A percentile compares a stretch with the other conserved stretches of the same genome.
Evolutionary conservation across 345 rosid genomes (phyloP).

Genomic region (Gossypium raimondii): DNA sequence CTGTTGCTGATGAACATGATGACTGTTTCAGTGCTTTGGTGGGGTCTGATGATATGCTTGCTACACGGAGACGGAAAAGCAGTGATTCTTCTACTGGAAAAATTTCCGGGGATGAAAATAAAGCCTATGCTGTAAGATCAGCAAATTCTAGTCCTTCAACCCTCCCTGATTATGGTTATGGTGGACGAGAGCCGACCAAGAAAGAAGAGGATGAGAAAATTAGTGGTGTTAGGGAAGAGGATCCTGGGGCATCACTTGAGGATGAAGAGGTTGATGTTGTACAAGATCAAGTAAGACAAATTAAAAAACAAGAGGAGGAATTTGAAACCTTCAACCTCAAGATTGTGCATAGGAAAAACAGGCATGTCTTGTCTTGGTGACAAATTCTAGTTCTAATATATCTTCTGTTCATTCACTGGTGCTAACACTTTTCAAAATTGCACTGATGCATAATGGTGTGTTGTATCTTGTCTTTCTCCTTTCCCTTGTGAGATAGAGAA

Average conservation of each 20-base stretch:
- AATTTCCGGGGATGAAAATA: constrained; percentile 71
- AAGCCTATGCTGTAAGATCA: constrained; percentile 52
- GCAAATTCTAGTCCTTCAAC: constrained; percentile 66
- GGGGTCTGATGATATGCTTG: constrained; percentile 68
- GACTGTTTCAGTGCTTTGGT: constrained; percentile 51
- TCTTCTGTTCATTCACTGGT: constrained; percentile 16
- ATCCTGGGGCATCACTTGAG: constrained; percentile 62
- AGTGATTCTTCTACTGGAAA: constrained; percentile 64
- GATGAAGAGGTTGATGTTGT: constrained; percentile 97
- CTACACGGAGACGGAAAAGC: constrained; percentile 71
- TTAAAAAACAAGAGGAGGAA: constrained; percentile 94
- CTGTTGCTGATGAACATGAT: constrained; percentile 44
- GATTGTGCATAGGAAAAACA: constrained; percentile 97
- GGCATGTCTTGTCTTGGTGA: constrained; percentile 40
- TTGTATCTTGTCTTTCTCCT: background rate
- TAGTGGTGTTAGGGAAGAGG: constrained; percentile 57
- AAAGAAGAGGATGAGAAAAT: constrained; percentile 59
- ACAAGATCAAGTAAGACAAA: constrained; percentile 96
- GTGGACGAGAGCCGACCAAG: constrained; percentile 46
- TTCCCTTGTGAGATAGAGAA: background rate
- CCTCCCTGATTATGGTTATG: constrained; percentile 59
- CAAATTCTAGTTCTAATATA: constrained; percentile 4
- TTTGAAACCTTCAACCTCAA: constrained; percentile 95
- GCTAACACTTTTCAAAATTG: background rate
- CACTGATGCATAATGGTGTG: background rate